Base-by-base conservation (phyloP, 495 filamentous ascomycete genomes). In the Neohortaea acidophila region DNA sequence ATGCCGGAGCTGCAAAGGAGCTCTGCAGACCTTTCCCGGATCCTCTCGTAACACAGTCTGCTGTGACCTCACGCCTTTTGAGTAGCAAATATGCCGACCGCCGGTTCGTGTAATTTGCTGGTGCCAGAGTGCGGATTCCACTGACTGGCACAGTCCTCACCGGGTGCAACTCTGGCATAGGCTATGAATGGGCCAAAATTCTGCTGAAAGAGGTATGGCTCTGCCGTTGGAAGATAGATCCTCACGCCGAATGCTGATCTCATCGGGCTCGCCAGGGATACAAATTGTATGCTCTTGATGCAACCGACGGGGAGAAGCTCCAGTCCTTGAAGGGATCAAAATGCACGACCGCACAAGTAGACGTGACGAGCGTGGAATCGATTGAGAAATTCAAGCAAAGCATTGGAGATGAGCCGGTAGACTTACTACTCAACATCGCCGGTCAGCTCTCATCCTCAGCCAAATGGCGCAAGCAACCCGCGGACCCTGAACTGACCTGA, bases 261-360 rank as follows among this genome's bases (percentile, higher is more conserved):
- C 24, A 38, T 8, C 10, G 10, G 4, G 7, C n/a, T n/a, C n/a
- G 3, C 1, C 23, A 61, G 53, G 53, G 53, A 17, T 58, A 49
- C 42, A 43, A 55, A 22, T 55, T 59, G 5, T 28, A 53, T 25
- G 58, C 58, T 8, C 13, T 36, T 9, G 56, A 57, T 10, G 62
- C 61, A 30, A 52, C 61, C 10, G 42, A 51, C 32, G 43, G 69
- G 37, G 72, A 65, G 4, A 63, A 65, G 33, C 45, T 61, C 1
- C 55, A 61, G 17, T 49, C 60, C 1, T 49, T 61, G 9, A 29
- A 47, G 17, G 66, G 53, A n/a, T n/a, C n/a, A n/a, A n/a, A n/a
- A n/a, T n/a, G n/a, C n/a, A 15, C 48, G 67, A 18, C 56, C 62
- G 26, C 66, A 69, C 39, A 61, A 59, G 38, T 74, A 22, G 69